Evolutionary conservation across 169 alveolate species (phyloP).

Genomic region (Plasmodium falciparum): DNA sequence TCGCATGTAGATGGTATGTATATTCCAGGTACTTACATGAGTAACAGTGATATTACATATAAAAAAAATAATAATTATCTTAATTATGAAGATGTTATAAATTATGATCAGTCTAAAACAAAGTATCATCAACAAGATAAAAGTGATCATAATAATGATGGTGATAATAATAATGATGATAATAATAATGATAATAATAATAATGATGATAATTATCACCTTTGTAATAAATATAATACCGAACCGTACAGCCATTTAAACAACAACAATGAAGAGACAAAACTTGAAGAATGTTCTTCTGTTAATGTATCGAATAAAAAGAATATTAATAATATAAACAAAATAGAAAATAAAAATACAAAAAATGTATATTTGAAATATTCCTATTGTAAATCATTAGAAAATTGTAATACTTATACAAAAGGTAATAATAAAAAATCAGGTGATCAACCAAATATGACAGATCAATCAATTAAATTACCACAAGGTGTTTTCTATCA

Average conservation of each 20-base stretch:
- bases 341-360: conserved; percentile 4
- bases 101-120: neutral
- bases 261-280: neutral
- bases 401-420: conserved; percentile 25
- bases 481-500: conserved; percentile 77
- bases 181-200: neutral
- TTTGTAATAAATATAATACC: neutral
- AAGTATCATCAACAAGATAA: neutral
- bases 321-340: neutral
- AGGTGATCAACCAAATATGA: conserved; percentile 9
- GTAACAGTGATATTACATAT: no score
- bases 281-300: neutral
- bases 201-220: neutral
- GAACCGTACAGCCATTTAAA: neutral
- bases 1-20: no score
- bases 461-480: conserved; percentile 38
- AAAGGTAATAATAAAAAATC: conserved; percentile 48
- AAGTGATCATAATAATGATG: neutral
- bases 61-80: no score
- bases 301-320: neutral
- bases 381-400: conserved; percentile 3
- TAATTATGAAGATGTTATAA: no score
- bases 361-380: conserved; percentile 6
- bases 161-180: neutral
- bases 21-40: no score